Evolutionary conservation across 2,329 filamentous ascomycete genomes (phyloP), one percentile per base, ranked within the genome.

Genomic region (Cladobotryum protrusum): DNA sequence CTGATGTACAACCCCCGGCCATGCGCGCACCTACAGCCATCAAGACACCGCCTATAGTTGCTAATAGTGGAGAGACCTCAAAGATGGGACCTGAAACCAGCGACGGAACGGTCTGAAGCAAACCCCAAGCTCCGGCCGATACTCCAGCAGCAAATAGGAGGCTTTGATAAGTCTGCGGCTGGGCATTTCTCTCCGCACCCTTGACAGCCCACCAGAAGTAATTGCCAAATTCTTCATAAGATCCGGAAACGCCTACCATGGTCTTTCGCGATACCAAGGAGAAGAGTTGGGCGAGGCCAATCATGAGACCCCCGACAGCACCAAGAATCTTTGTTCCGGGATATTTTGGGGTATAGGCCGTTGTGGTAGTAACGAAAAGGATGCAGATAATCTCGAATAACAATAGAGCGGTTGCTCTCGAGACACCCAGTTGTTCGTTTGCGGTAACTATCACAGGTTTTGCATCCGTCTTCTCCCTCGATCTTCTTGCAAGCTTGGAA

Each of bases 1-100:
- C 83, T 5, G 80, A 83, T 0, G 83, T 85, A 55, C 84, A 87
- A 0, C 84, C 84, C 2, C 82, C 82, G 0, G 79, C 83, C 48
- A 86, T 60, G 44, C 82, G 74, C 1, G 81, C 72, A 1, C 84
- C 84, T 8, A 86, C 61, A 0, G 76, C 73, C 67, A 86, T 78
- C 13, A 76, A 52, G 3, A 76, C 67, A 0, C 83, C 84, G 2
- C 83, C 83, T 0, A 72, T 42, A 1, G 74, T 58, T 0, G 79
- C 76, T 53, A 68, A 61, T 2, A 58, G 19, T 0, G 71, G 67
- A 4, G 68, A 59, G 0, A 73, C 60, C 20, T 69, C 59, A 4
- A 66, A 52, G 18, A 54, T 59, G 1, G 60, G 53, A 15, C 47
- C 49, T 5, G 54, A 49, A 1, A 61, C 54, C n/a, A 70, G 52